These are phyloP conservation scores for Mallotus repandus DNA, from an alignment of 441 rosid genomes.

Conservation along the genomic window DNA sequence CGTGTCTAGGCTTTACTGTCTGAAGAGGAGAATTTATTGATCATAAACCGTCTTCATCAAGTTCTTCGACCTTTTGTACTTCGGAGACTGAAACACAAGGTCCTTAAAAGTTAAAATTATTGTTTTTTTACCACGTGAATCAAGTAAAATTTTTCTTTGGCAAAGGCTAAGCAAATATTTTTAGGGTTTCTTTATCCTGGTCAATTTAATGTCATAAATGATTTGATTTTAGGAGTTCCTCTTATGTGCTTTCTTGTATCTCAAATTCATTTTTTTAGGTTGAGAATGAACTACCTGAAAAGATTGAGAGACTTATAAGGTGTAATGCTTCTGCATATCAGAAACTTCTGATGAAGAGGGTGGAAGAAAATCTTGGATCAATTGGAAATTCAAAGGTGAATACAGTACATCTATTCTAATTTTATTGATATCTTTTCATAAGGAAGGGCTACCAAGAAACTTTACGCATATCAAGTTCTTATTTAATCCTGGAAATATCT, in stretches of 20 bases:
- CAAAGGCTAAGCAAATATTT: not conserved
- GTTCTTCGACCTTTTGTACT: constrained; percentile 96
- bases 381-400: constrained; percentile 82
- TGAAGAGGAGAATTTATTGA: constrained; percentile 92
- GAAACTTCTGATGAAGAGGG: constrained; percentile 93
- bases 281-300: constrained; percentile 90
- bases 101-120: constrained; percentile 19
- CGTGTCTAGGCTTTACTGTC: constrained; percentile 73
- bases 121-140: not conserved
- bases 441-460: not conserved
- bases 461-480: not conserved
- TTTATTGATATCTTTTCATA: constrained; percentile 8
- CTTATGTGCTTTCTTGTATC: constrained; percentile 14
- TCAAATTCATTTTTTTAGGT: constrained; percentile 50
- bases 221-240: constrained; percentile 11
- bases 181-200: not conserved
- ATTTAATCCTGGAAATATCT: constrained; percentile 22
- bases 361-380: constrained; percentile 90
- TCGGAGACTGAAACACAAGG: constrained; percentile 95
- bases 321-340: constrained; percentile 98
- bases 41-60: constrained; percentile 94
- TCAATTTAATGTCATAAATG: not conserved
- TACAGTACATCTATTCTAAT: constrained; percentile 9
- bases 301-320: constrained; percentile 90
- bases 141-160: not conserved